Evolutionary conservation across 108 stramenopile species (phyloP), one percentile per base, ranked within the genome.

Genomic region (Skeletonema potamos): DNA sequence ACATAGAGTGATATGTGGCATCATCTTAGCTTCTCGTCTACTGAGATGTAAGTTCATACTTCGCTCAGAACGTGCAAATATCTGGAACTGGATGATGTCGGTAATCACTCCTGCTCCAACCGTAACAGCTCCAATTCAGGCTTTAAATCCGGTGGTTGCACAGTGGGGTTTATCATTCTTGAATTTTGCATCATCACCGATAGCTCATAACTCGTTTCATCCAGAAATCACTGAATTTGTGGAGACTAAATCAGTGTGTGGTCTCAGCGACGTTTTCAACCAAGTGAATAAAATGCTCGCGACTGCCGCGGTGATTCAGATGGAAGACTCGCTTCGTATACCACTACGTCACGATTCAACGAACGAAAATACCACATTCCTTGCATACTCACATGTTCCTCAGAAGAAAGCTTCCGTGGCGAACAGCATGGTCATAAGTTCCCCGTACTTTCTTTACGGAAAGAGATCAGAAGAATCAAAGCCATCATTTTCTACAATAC

Each of bases 281-380:
- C 65, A 71, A 54, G 77, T 78, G 33, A 78, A 78, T 58, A 78
- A 78, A 66, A 78, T 78, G 77, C 70, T 78, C 18, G 77, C 77
- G 48, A 65, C 70, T 65, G 66, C 77, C 0, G 70, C 63, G 44
- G 41, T 78, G 11, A 62, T 78, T 34, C 77, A 78, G 58, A 66
- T 71, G 70, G 77, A 78, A 46, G 58, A 61, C 67, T 58, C 65
- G 18, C 58, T 78, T 27, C 58, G 48, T 41, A 2, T 67, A 22
- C 70, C 70, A 58, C 12, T 58, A 41, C 37, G n/a, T 39, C 33
- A 56, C 6, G 12, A 15, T 15, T 27, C 54, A 46, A 60, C 65
- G 10, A 30, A 37, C 28, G 32, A 17, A 20, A 68, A 32, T 44
- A 41, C 56, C 27, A 54, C 66, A n/a, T 72, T 72, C 43, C 68